phyloP scores from a whole-genome alignment of 192 early-diverging fungal genomes.

The Coemansia sp. region DNA sequence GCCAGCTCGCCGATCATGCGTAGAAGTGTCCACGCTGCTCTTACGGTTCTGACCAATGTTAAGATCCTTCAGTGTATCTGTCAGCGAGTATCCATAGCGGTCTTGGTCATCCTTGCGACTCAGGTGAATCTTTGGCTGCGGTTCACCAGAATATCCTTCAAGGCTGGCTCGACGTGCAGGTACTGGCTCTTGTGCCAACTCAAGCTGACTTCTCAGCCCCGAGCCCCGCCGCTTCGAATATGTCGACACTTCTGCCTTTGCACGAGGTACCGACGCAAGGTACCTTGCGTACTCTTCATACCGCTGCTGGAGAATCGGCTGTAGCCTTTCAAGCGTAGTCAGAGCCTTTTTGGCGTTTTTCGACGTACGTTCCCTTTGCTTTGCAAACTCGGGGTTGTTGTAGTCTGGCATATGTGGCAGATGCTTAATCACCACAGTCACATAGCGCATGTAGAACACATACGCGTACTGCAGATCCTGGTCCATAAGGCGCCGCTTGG shows the following conservation, averaged over 20 bases:
- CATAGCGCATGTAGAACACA: conserved; percentile 69
- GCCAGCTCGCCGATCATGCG: neutral
- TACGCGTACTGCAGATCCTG: conserved; percentile 70
- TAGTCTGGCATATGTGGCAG: conserved; percentile 62
- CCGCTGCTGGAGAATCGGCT: conserved; percentile 58
- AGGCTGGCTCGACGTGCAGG: conserved; percentile 3
- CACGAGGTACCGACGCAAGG: conserved; percentile 28
- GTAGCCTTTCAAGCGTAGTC: conserved; percentile 58
- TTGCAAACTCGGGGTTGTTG: conserved; percentile 53
- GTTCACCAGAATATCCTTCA: neutral
- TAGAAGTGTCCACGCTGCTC: neutral
- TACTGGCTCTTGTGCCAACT: neutral
- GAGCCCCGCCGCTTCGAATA: conserved; percentile 27
- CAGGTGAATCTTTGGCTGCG: conserved; percentile 9
- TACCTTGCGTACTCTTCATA: conserved; percentile 57
- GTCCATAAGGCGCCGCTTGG: conserved; percentile 61
- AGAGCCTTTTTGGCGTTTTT: conserved; percentile 59
- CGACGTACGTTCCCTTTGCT: conserved; percentile 28
- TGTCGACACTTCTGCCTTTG: conserved; percentile 32
- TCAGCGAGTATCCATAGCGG: conserved; percentile 13
- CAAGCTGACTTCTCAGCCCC: conserved; percentile 8
- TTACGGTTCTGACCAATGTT: neutral
- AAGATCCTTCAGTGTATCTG: neutral
- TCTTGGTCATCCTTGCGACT: conserved; percentile 18
- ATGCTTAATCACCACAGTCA: conserved; percentile 62